These are phyloP conservation scores for Ascochyta pisi DNA, from an alignment of 2,329 filamentous ascomycete species.

Conservation along the genomic window DNA sequence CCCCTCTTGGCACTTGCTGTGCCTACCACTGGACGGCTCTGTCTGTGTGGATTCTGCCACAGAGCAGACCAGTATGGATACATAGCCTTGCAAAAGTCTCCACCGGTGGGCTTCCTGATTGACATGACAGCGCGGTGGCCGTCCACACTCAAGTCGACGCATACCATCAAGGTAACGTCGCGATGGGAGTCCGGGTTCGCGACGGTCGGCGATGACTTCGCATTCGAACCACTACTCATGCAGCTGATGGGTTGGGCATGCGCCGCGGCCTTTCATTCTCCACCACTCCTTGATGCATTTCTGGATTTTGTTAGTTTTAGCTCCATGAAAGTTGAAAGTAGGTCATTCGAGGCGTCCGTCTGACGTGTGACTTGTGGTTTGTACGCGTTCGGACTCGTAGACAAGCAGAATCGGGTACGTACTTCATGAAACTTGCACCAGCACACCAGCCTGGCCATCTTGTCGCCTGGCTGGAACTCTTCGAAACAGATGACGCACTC, in stretches of 20 bases:
- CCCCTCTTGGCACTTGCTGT: neutral
- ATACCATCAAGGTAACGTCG: neutral
- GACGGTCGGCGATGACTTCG: neutral
- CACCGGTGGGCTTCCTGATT: neutral
- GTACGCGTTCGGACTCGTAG: neutral
- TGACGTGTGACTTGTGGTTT: neutral
- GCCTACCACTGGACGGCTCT: neutral
- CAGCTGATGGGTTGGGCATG: conserved; percentile 66
- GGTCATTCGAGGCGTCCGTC: no score
- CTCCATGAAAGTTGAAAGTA: no score
- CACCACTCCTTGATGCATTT: conserved; percentile 68
- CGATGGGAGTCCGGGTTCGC: neutral
- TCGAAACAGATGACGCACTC: conserved; percentile 72
- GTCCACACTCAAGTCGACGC: neutral
- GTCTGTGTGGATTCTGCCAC: no score
- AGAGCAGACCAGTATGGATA: no score
- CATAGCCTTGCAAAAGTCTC: neutral
- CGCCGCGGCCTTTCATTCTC: conserved; percentile 60
- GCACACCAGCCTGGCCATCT: conserved; percentile 67
- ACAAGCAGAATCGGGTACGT: conserved; percentile 16
- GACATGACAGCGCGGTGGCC: neutral
- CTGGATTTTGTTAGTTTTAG: conserved; percentile 22
- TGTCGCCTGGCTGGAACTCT: conserved; percentile 66
- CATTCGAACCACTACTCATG: conserved; percentile 27
- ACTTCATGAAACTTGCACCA: conserved; percentile 69